Base-by-base conservation (phyloP, 306 rosid genomes). In the Gynostemma pentaphyllum region DNA sequence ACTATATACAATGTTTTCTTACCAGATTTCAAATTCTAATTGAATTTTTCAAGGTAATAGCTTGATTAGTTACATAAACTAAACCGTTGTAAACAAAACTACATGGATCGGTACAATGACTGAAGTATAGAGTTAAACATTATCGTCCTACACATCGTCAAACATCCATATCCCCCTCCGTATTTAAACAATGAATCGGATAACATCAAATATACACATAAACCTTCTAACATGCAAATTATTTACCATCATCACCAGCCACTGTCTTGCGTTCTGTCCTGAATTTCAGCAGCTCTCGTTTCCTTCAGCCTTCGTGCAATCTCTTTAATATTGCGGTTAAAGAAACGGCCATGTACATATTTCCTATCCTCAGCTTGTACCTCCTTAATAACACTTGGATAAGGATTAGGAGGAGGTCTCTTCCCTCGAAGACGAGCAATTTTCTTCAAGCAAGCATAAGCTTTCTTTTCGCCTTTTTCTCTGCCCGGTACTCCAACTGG, bases 391-490 rank as follows among this genome's bases (percentile, higher is more conserved):
- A 80, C 80, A 53, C 87, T 83, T 14, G 96, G 95, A 74, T 74
- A 92, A 15, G 96, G 99, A 76, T 86, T 87, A 26, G 87, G 87
- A 74, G 94, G 99, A 60, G 75, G 89, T 65, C 47, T 82, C 77
- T 81, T 92, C 73, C 95, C 95, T 76, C 77, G 87, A 76, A 75
- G 79, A 65, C 82, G 85, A 1, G 88, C 82, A 59, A 84, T 79
- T 75, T 81, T 74, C 80, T 86, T 92, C 84, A 88, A 66, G 5
- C 80, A 81, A 5, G 53, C 18, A 75, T 86, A 79, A 40, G 96
- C 96, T 70, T 81, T 75, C 94, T 81, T 88, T 82, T 88, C 0
- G 72, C 83, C 65, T 76, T 80, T 68, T 69, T 89, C 83, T 88
- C 94, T 2, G 78, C 75, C 26, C 70, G 62, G 76, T 92, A 92